Conservation (phyloP, 805 yeast genomes). For the Suhomyces kilbournensis region DNA sequence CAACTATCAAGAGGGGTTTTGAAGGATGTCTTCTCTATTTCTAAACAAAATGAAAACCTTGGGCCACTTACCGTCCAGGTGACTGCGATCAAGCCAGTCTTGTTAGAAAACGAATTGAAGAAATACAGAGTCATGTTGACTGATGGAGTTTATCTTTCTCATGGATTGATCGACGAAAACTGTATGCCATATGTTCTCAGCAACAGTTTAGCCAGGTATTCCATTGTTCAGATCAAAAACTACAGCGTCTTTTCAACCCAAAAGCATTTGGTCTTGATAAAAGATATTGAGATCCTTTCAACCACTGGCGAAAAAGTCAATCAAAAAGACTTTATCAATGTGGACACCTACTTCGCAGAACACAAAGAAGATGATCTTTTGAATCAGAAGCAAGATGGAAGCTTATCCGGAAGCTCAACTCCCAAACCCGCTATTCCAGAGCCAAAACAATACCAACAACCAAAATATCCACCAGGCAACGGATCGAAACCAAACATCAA, state of each 20-base stretch:
- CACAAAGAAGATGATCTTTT: conserved; percentile 54
- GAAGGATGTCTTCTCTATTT: conserved; percentile 18
- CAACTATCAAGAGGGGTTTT: conserved; percentile 13
- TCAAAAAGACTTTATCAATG: conserved; percentile 33
- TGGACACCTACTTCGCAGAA: conserved; percentile 57
- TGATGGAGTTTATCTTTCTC: conserved; percentile 38
- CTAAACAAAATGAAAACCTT: conserved; percentile 11
- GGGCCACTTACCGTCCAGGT: conserved; percentile 35
- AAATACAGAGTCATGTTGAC: conserved; percentile 32
- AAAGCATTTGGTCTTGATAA: conserved; percentile 48
- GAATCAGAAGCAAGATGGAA: conserved; percentile 5
- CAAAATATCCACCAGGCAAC: conserved; percentile 4
- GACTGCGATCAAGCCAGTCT: conserved; percentile 32
- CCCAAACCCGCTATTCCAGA: conserved; percentile 8
- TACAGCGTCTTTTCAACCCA: conserved; percentile 46
- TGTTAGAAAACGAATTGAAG: conserved; percentile 26
- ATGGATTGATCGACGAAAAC: conserved; percentile 40
- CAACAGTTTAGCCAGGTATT: conserved; percentile 45
- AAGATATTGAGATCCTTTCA: conserved; percentile 43
- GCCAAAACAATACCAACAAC: conserved; percentile 7
- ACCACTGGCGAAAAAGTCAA: conserved; percentile 36
- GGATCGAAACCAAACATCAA: conserved; percentile 21
- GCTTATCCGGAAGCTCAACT: conserved; percentile 9
- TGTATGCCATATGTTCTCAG: conserved; percentile 39
- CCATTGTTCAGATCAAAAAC: conserved; percentile 39